Conservation (phyloP, 106 monocot genomes). For the Gastrodia elata region DNA sequence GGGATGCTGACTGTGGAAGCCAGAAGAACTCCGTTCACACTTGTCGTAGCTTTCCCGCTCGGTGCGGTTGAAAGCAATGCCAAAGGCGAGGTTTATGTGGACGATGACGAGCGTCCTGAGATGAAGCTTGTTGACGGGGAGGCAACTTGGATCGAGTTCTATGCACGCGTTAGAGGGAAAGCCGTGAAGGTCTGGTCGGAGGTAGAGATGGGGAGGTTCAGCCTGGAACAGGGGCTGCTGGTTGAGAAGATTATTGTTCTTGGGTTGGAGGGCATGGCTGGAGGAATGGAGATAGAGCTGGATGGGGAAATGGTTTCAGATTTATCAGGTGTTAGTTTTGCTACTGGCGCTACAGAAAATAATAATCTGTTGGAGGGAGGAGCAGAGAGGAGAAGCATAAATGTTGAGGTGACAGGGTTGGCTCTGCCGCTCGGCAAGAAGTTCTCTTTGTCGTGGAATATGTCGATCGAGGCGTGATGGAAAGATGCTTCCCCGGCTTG, state of each 20-base stretch:
- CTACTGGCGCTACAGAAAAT: background rate
- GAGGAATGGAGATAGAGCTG: constrained; percentile 36
- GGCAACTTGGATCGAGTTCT: constrained; percentile 52
- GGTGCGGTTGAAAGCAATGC: constrained; percentile 41
- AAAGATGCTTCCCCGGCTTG: background rate
- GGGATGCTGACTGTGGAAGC: constrained; percentile 67
- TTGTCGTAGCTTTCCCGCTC: constrained; percentile 60
- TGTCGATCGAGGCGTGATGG: constrained; percentile 31
- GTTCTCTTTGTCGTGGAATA: constrained; percentile 65
- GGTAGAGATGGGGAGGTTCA: constrained; percentile 49
- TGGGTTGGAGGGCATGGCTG: constrained; percentile 32
- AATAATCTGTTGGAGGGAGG: constrained; percentile 29
- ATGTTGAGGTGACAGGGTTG: constrained; percentile 65
- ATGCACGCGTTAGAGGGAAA: constrained; percentile 31
- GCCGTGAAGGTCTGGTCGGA: constrained; percentile 66
- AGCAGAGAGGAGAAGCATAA: constrained; percentile 27
- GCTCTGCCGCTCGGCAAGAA: constrained; percentile 77
- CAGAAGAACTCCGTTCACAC: constrained; percentile 67
- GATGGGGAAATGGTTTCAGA: constrained; percentile 34
- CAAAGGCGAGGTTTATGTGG: constrained; percentile 58
- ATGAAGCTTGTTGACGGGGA: constrained; percentile 70
- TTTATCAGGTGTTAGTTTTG: constrained; percentile 25
- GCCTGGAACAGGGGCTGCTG: constrained; percentile 41
- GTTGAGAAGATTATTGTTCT: constrained; percentile 73
- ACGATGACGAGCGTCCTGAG: constrained; percentile 84